Evolutionary conservation across 2,329 filamentous ascomycete species (phyloP), one percentile per base, ranked within the genome.

Genomic region (Nannizziopsis arthrosporioides): DNA sequence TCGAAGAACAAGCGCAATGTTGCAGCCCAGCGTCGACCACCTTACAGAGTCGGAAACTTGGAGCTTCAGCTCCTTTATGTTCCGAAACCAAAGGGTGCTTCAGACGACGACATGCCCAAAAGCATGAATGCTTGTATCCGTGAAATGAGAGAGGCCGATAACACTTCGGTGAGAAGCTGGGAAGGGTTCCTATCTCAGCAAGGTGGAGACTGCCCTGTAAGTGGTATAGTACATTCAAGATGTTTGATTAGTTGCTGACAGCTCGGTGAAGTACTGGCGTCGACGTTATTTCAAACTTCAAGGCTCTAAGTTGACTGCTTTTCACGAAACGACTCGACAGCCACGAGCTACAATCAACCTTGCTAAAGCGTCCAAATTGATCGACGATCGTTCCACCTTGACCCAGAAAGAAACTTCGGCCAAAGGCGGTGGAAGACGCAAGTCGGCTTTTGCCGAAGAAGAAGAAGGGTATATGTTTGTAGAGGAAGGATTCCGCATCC

Each of bases 401-500:
- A 86, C 82, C 5, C 84, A 94, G 59, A 88, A 85, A 56, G 86
- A 93, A 61, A 86, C 82, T 0, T 81, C 76, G 11, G 84, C 82
- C 49, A 85, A 81, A 62, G 78, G 77, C 54, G 85, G 87, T 48
- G 82, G 80, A 57, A 84, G 92, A 38, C 84, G 92, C 48, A 88
- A 93, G 65, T 95, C 89, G 31, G 92, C 86, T 9, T 98, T 98
- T 65, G 89, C 90, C 1, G 92, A 96, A 66, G 92, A 98, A 56
- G 92, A 98, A 68, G 92, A 98, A 63, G 92, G 92, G 37, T 98
- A 98, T 73, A 94, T 95, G 85, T 98, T 98, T 64, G 90, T 98
- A 46, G 92, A 98, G 66, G 92, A 98, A 64, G 92, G 92, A 2
- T 98, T 98, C 82, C 86, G 92, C 36, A 94, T 98, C 63, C 87